These are phyloP conservation scores for Pascua sp. DNA, from an alignment of 1,284 basidiomycete genomes.

Conservation along the genomic window DNA sequence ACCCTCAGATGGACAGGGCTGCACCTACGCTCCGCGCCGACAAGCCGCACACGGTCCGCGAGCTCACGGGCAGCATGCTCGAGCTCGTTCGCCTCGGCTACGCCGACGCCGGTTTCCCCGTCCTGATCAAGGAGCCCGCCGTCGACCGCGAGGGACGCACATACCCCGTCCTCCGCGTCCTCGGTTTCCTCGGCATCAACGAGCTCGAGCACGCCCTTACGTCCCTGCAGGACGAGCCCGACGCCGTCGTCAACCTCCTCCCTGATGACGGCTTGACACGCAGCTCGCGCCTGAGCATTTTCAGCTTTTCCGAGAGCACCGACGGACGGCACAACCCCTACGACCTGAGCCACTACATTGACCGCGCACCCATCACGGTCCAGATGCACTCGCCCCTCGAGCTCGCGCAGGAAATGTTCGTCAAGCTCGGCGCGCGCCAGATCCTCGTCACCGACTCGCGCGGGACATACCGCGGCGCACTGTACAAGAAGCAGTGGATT, in stretches of 20 bases:
- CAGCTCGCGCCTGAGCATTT: conserved; percentile 30
- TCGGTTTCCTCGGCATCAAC: conserved; percentile 88
- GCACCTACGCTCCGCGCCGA: conserved; percentile 41
- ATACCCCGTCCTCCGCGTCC: conserved; percentile 56
- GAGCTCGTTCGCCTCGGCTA: conserved; percentile 40
- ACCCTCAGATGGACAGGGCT: conserved; percentile 53
- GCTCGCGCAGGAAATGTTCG: conserved; percentile 85
- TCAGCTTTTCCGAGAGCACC: conserved; percentile 43
- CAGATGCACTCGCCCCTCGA: conserved; percentile 79
- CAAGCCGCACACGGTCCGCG: conserved; percentile 41
- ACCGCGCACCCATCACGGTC: conserved; percentile 82
- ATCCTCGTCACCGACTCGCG: conserved; percentile 77
- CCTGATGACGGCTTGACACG: conserved; percentile 31
- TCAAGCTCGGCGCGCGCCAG: conserved; percentile 85
- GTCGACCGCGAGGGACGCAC: conserved; percentile 40
- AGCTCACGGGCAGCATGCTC: conserved; percentile 41
- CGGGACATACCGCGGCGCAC: conserved; percentile 80
- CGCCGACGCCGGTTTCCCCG: conserved; percentile 82
- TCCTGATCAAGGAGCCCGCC: conserved; percentile 57
- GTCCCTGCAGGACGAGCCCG: conserved; percentile 72
- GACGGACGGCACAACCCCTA: conserved; percentile 59
- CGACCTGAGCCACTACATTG: conserved; percentile 85
- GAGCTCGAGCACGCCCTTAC: conserved; percentile 80
- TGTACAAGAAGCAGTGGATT: conserved; percentile 91
- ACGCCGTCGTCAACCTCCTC: conserved; percentile 65